Base-by-base conservation (phyloP, 108 stramenopile species). In the Nitzschia inconspicua region DNA sequence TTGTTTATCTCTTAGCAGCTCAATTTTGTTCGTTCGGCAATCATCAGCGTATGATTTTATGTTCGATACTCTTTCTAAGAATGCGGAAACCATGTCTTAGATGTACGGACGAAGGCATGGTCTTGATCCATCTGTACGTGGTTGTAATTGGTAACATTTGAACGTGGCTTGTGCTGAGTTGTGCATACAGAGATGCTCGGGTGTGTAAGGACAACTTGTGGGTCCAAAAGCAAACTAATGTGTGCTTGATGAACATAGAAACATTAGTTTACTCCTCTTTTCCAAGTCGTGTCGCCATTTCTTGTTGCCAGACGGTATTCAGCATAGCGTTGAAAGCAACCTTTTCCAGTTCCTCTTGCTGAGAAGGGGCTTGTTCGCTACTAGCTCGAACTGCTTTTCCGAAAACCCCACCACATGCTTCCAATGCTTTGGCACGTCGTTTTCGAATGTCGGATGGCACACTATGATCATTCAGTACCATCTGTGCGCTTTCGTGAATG, bases 21-120 rank as follows among this genome's bases (percentile, higher is more conserved):
- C n/a, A n/a, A n/a, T n/a, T n/a, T n/a, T n/a, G n/a, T n/a, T n/a
- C n/a, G n/a, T n/a, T n/a, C n/a, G n/a, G n/a, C n/a, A n/a, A n/a
- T n/a, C n/a, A n/a, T n/a, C n/a, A n/a, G 76, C 86, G 3, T 88
- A 89, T 59, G 82, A 91, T 63, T 95, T 95, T 65, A 85, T 91
- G 86, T 88, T 81, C 71, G 70, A 79, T n/a, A 78, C 75, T 6
- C 58, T 89, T 27, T 70, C 80, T 18, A 65, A 76, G 28, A 77
- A 82, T 48, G 68, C 69, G 30, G 46, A 67, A 35, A 59, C 36
- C 1, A 48, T 65, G 68, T 51, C 53, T 29, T 65, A 48, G 36
- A 22, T 28, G 10, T 7, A 28, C n/a, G n/a, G n/a, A n/a, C n/a
- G n/a, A n/a, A n/a, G n/a, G n/a, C n/a, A n/a, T n/a, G n/a, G n/a